Base-by-base conservation (phyloP, 176 grass and related monocot genomes). In the Hsuehochloa calcarea region DNA sequence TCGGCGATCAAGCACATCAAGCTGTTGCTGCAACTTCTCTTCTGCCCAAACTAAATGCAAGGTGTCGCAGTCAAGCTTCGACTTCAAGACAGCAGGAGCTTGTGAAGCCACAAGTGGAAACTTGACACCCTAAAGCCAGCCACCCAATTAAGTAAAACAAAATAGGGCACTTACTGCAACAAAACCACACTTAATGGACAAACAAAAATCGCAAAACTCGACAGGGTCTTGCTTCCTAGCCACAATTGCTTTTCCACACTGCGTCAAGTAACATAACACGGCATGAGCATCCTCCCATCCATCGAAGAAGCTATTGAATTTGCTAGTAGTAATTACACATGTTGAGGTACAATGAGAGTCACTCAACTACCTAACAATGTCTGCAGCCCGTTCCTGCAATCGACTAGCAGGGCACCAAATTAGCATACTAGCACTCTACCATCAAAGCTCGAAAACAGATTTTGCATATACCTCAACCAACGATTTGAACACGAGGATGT, bases 1-100 rank as follows among this genome's bases (percentile, higher is more conserved):
- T 82, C 54, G 87, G 68, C 9, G 74, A 90, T 98, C 89, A 79
- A 96, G 82, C 64, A 92, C 84, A 84, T 88, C 86, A 78, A 96
- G 78, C 72, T 98, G 93, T 25, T 89, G 77, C 74, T 96, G 87
- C 88, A 98, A 80, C 67, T 89, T 96, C 66, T 98, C 96, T 89
- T 91, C 78, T 81, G 90, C 90, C 91, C 86, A 96, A 77, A 90
- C 45, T 77, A 98, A 87, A 61, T 94, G 90, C 71, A 96, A 87
- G 31, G 65, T 80, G 71, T 94, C 80, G 5, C 82, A 78, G 62
- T 98, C 96, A 74, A 96, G 84, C 61, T 85, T 92, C 9, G 88
- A 92, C 61, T 85, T 92, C 6, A 88, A 92, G 51, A 96, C 63
- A 44, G 73, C 84, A 75, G 75, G 68, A 81, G 87, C 85, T 88